phyloP scores from a whole-genome alignment of 495 filamentous ascomycete species.

The Echria macrotheca region DNA sequence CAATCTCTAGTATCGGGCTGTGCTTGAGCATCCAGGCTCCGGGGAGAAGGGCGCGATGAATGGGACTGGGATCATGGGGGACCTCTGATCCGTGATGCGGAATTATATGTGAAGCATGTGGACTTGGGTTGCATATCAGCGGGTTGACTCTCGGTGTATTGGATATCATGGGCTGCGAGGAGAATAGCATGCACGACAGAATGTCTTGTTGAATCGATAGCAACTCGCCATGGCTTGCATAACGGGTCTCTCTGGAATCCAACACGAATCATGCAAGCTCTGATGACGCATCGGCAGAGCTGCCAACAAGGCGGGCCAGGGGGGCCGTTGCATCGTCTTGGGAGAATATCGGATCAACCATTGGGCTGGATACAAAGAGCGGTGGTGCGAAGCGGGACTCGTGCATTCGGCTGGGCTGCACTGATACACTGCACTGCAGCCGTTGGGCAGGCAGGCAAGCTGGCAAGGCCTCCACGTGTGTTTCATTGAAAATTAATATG shows the following conservation, averaged over 20 bases:
- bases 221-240: no score
- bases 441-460: not conserved
- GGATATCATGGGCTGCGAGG: no score
- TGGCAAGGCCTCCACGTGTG: not conserved
- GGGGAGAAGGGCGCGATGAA: not conserved
- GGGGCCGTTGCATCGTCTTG: no score
- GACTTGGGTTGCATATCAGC: not conserved
- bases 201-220: no score
- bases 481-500: not conserved
- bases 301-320: no score
- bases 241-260: no score
- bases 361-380: not conserved
- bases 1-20: constrained; percentile 27
- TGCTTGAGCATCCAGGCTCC: constrained; percentile 10
- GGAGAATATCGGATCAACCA: not conserved
- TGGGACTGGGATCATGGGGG: constrained; percentile 9
- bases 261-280: no score
- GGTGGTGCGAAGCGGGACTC: not conserved
- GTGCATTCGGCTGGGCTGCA: not conserved
- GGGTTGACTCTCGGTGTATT: not conserved
- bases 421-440: not conserved
- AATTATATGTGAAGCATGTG: not conserved
- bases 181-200: no score
- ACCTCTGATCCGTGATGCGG: constrained; percentile 3
- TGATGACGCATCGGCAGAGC: no score